Evolutionary conservation across 805 yeast species (phyloP).

Genomic region (Ogataea glucozyma): DNA sequence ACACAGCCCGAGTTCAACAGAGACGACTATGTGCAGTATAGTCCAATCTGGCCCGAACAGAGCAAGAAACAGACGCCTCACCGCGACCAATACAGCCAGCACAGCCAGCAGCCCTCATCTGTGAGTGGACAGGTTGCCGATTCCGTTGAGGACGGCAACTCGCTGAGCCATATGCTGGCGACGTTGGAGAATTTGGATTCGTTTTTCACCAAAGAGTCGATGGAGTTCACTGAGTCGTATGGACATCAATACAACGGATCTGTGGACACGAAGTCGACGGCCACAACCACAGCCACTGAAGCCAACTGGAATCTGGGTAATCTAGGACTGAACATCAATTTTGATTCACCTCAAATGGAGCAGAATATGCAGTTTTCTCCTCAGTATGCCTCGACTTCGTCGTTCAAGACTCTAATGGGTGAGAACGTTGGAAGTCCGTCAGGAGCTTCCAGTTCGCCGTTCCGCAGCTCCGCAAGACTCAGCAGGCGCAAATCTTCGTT

Average conservation of each 20-base stretch:
- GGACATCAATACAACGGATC: slow-evolving; percentile 54
- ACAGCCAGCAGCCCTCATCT: background rate
- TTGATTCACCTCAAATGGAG: slow-evolving; percentile 32
- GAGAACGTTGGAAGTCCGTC: slow-evolving; percentile 32
- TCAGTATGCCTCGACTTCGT: slow-evolving; percentile 66
- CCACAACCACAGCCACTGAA: slow-evolving; percentile 35
- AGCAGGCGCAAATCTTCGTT: slow-evolving; percentile 24
- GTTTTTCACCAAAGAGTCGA: slow-evolving; percentile 69
- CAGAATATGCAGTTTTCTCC: slow-evolving; percentile 29
- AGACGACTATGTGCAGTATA: slow-evolving; percentile 52
- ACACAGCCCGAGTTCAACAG: slow-evolving; percentile 47
- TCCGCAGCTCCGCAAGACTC: slow-evolving; percentile 20
- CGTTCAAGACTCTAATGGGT: slow-evolving; percentile 74
- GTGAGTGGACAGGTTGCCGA: slow-evolving; percentile 17
- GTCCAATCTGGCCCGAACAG: slow-evolving; percentile 31
- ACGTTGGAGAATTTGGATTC: slow-evolving; percentile 87
- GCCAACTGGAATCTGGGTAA: slow-evolving; percentile 27
- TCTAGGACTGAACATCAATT: slow-evolving; percentile 28
- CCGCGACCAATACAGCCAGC: slow-evolving; percentile 24
- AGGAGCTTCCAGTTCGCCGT: slow-evolving; percentile 18
- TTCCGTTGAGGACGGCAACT: slow-evolving; percentile 60
- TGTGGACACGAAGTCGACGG: slow-evolving; percentile 59
- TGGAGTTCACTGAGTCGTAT: slow-evolving; percentile 29
- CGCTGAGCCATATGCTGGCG: slow-evolving; percentile 89
- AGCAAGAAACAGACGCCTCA: slow-evolving; percentile 33